Percentiles rank a stretch among this genome's conserved stretches.
phyloP scores from a whole-genome alignment of 1,139 yeast species.

The Saccharomyces hybrid region DNA sequence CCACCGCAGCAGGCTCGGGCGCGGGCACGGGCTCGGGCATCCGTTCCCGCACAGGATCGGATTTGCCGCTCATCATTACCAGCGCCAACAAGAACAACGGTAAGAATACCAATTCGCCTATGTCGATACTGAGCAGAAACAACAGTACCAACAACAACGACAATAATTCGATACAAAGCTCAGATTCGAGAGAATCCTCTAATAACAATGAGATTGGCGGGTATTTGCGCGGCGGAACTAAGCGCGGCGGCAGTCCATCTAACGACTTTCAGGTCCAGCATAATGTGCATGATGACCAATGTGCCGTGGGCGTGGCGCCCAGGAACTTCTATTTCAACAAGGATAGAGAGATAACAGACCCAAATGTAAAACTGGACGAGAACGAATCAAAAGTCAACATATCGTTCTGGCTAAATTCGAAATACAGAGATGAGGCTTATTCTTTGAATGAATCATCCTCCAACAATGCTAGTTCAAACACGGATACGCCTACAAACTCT shows the following conservation, averaged over 20 bases:
- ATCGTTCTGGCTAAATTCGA: constrained; percentile 22
- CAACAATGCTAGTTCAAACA: not conserved
- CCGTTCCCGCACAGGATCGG: constrained; percentile 1
- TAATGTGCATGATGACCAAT: not conserved
- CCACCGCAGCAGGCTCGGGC: constrained; percentile 5
- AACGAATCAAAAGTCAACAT: constrained; percentile 19
- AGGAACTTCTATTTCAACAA: constrained; percentile 19
- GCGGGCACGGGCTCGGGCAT: constrained; percentile 3
- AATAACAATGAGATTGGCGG: not conserved
- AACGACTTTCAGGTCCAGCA: constrained; percentile 1
- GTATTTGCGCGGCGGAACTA: not conserved
- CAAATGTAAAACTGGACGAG: constrained; percentile 14
- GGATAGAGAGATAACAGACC: constrained; percentile 20
- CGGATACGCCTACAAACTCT: not conserved
- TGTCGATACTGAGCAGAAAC: not conserved
- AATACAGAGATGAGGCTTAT: constrained; percentile 18
- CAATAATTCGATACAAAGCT: not conserved
- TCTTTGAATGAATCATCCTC: constrained; percentile 11
- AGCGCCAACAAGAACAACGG: not conserved
- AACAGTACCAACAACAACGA: constrained; percentile 5
- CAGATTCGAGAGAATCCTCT: not conserved
- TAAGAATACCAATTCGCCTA: not conserved
- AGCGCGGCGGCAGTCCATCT: not conserved
- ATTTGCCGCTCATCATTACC: not conserved
- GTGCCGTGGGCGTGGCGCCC: constrained; percentile 17